Evolutionary conservation across 2,329 filamentous ascomycete genomes (phyloP), one percentile per base, ranked within the genome.

Genomic region (Monosporascus cannonballus): DNA sequence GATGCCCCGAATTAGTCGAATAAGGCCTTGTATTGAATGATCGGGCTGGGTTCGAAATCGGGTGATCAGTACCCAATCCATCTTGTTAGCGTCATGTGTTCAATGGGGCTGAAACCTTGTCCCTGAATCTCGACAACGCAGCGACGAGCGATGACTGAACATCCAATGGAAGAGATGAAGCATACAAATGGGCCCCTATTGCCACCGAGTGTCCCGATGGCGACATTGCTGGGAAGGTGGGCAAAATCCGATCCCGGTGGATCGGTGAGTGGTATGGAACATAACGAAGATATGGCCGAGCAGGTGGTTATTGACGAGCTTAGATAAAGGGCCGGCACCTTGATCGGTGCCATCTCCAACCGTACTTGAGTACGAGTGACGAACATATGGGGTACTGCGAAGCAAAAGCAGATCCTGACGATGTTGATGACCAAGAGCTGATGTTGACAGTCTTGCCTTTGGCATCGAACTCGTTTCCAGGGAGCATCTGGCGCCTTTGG

Each of bases 1-100:
- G 62, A 57, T 1, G 72, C 76, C 66, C 84, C 80, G 53, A 83
- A 83, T 20, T 83, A 71, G 59, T 78, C 81, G 56, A 84, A 84
- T 64, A 75, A 83, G 73, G 74, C 80, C 64, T 84, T 80, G 57
- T 81, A 78, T 22, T 77, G 71, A n/a, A 83, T 54, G 22, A 80
- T 66, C 0, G 76, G 73, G 11, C 70, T 74, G 2, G 67, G 64
- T 37, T 74, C 71, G 47, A 74, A 67, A 3, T 63, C 67, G 8
- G 71, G 62, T 30, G 71, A 67, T 44, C 30, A 34, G 11, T 34
- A 66, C 69, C 22, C 71, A 67, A 24, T 76, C 67, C 14, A 76
- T 64, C 25, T 34, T 14, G 24, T 30, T n/a, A 47, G 44, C 18
- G 22, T 20, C 11, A 8, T 6, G 6, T 47, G 11, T 45, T 47